Evolutionary conservation across 495 filamentous ascomycete species (phyloP), one percentile per base, ranked within the genome.

Genomic region (Penicillium silybi): DNA sequence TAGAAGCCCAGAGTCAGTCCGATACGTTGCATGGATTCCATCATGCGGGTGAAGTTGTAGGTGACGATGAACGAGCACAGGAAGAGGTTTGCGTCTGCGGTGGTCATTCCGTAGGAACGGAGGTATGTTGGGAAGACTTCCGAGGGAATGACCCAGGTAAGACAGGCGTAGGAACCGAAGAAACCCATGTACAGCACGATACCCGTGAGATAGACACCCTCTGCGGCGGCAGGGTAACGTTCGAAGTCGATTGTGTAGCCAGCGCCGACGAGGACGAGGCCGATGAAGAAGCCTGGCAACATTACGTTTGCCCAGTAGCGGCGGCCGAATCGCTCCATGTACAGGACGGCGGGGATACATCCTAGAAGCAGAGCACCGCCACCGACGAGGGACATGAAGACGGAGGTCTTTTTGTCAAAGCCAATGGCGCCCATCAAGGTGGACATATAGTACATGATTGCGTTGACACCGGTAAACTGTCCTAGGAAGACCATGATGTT

Each of bases 401-500:
- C 76, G 27, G 76, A 67, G 38, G 74, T 60, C 40, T 73, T 68
- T 22, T 68, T 56, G 49, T 76, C 65, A 61, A 84, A 84, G 34
- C 80, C 80, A 32, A 83, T 80, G 52, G 76, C 72, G 39, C 62
- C 62, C 78, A 85, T 82, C 6, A 85, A 63, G 0, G 72, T 70
- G 0, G 73, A 68, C 82, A 83, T 83, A 65, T 84, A 84, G 64
- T 85, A 84, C 74, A 83, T 81, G 42, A 85, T 73, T 4, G 78
- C 77, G 52, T 83, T 83, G 40, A 84, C 77, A 40, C 82, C 81
- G 6, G 80, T 83, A 50, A 84, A 74, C 52, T 85, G 82, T 3
- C 81, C 81, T 0, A 84, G 71, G 54, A 85, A 74, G 50, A 84
- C 75, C 80, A 84, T 84, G 42, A 79, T 74, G 44, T 82, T 82